These are phyloP conservation scores for Byssothecium circinans DNA, from an alignment of 2,329 filamentous ascomycete genomes.

Conservation along the genomic window DNA sequence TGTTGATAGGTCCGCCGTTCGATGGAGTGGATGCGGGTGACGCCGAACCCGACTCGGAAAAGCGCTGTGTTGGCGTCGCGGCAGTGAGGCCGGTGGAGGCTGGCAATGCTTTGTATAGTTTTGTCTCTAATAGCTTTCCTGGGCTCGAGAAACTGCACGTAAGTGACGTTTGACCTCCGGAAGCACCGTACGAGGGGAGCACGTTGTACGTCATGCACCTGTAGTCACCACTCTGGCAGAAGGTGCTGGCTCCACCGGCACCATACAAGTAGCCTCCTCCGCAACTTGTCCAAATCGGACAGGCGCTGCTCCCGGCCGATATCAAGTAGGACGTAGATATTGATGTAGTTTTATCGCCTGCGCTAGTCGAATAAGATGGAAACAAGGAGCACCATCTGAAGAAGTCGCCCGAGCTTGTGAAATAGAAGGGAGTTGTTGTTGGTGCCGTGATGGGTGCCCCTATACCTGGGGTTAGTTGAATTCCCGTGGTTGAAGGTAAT, in stretches of 20 bases:
- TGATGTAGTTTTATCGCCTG: not conserved
- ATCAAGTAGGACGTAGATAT: not conserved
- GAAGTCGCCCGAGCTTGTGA: not conserved
- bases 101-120: not conserved
- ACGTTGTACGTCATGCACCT: not conserved
- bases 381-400: not conserved
- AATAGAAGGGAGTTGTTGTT: not conserved
- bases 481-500: too few relatives aligned
- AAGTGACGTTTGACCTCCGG: not conserved
- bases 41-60: too few relatives aligned
- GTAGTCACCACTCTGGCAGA: not conserved
- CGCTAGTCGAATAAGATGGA: not conserved
- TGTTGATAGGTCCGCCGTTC: not conserved
- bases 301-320: not conserved
- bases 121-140: not conserved
- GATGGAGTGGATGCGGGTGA: not conserved
- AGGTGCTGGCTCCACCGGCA: not conserved
- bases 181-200: not conserved
- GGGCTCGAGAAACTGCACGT: not conserved
- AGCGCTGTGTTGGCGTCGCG: too few relatives aligned
- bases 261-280: not conserved
- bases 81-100: not conserved
- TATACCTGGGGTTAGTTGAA: not conserved
- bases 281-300: not conserved
- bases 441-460: not conserved